A percentile compares a stretch with the other conserved stretches of the same genome.
Conservation (phyloP, 2,329 filamentous ascomycete species). For the Chaetothyriales sp. region DNA sequence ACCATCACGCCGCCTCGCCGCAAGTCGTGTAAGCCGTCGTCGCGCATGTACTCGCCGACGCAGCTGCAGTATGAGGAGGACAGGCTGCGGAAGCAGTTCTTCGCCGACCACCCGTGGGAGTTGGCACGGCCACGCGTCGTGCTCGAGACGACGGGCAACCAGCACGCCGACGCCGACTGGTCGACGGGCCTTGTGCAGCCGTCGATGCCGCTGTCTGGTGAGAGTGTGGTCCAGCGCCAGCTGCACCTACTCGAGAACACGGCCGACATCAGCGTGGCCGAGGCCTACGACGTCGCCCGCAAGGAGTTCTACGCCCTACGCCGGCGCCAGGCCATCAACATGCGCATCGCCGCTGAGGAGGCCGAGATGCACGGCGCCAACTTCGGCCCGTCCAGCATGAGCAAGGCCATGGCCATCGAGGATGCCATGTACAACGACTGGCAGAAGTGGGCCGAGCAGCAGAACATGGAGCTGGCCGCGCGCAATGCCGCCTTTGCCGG, state of each 20-base stretch:
- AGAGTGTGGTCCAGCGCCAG: slow-evolving; percentile 87
- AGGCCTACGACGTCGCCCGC: slow-evolving; percentile 75
- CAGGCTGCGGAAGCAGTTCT: slow-evolving; percentile 65
- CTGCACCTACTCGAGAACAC: slow-evolving; percentile 63
- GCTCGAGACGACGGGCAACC: slow-evolving; percentile 73
- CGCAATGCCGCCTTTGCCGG: neutral
- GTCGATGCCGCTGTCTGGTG: slow-evolving; percentile 65
- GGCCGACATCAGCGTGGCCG: slow-evolving; percentile 43
- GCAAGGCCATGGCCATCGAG: slow-evolving; percentile 72
- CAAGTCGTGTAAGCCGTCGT: slow-evolving; percentile 29
- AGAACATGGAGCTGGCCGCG: slow-evolving; percentile 27
- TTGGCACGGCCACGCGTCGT: slow-evolving; percentile 75
- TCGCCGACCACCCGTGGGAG: slow-evolving; percentile 93
- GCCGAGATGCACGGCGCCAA: slow-evolving; percentile 72
- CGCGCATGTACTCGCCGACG: slow-evolving; percentile 64
- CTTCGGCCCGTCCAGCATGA: slow-evolving; percentile 64
- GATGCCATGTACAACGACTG: slow-evolving; percentile 67
- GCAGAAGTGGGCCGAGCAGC: slow-evolving; percentile 60
- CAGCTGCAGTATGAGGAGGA: slow-evolving; percentile 73
- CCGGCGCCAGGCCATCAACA: slow-evolving; percentile 68
- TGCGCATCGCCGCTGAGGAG: slow-evolving; percentile 74
- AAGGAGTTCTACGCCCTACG: slow-evolving; percentile 82
- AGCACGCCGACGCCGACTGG: slow-evolving; percentile 47
- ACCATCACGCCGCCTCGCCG: neutral
- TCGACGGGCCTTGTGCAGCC: slow-evolving; percentile 58